Conservation (phyloP, 2,329 filamentous ascomycete species). For the Trichoderma sp. region DNA sequence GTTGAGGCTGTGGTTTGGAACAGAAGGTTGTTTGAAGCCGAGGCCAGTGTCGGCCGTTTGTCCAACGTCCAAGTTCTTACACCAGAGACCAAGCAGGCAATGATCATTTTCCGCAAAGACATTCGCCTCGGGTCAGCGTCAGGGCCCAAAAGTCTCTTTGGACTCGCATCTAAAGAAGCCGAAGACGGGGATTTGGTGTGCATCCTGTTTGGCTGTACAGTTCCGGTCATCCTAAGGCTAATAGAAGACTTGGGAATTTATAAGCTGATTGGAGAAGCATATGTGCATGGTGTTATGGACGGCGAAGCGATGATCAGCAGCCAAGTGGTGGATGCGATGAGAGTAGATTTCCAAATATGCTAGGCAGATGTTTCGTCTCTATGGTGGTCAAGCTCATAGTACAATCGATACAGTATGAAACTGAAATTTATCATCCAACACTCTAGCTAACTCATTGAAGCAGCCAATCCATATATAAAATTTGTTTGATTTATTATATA, state of each 20-base stretch:
- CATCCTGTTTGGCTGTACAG: slow-evolving; percentile 25
- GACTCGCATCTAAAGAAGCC: background rate
- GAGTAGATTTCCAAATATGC: background rate
- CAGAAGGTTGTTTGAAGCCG: background rate
- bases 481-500: too few relatives aligned
- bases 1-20: slow-evolving; percentile 4
- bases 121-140: background rate
- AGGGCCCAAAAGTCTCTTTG: background rate
- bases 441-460: too few relatives aligned
- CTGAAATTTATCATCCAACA: too few relatives aligned
- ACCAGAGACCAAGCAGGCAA: background rate
- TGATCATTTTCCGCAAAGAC: background rate
- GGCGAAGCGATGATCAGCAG: slow-evolving; percentile 23
- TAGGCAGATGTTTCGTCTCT: background rate
- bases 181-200: slow-evolving; percentile 19
- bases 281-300: slow-evolving; percentile 28
- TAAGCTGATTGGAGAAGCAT: slow-evolving; percentile 23
- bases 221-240: slow-evolving; percentile 23
- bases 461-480: too few relatives aligned
- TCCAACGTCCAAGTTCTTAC: background rate
- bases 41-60: background rate
- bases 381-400: background rate
- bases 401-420: background rate
- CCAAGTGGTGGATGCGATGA: background rate
- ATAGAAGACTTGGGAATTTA: slow-evolving; percentile 12